Conservation (phyloP, 441 rosid species). For the Bruguiera hainesii region DNA sequence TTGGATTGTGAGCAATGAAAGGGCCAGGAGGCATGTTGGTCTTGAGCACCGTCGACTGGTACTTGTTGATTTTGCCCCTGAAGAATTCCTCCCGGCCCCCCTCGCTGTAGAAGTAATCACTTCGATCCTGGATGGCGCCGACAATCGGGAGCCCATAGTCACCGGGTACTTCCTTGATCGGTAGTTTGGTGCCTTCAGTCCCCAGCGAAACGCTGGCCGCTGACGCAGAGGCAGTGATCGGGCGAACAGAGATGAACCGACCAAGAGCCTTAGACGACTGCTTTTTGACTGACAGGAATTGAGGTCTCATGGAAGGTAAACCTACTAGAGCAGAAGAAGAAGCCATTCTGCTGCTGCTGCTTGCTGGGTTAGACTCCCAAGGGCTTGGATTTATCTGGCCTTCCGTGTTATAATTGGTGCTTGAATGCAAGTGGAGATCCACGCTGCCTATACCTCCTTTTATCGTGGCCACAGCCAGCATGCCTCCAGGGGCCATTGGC, state of each 20-base stretch:
- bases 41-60: conserved; percentile 64
- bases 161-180: conserved; percentile 64
- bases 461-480: too few species aligned
- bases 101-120: conserved; percentile 67
- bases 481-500: too few species aligned
- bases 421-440: too few species aligned
- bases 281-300: conserved; percentile 6
- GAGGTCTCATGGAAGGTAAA: conserved; percentile 24
- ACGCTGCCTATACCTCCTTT: too few species aligned
- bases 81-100: conserved; percentile 59
- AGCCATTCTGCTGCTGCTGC: neutral
- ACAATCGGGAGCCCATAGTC: conserved; percentile 60
- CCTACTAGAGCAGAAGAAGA: conserved; percentile 30
- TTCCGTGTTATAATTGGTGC: too few species aligned
- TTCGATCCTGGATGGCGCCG: conserved; percentile 67
- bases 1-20: conserved; percentile 50
- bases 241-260: conserved; percentile 21
- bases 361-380: too few species aligned
- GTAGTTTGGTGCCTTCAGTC: conserved; percentile 36
- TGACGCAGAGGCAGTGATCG: conserved; percentile 44
- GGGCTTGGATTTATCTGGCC: too few species aligned
- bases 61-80: conserved; percentile 51
- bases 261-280: neutral
- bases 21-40: conserved; percentile 85
- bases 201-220: conserved; percentile 7